A percentile compares a stretch with the other conserved stretches of the same genome.
Evolutionary conservation across 2,329 filamentous ascomycete species (phyloP).

Genomic region (Monilinia laxa): DNA sequence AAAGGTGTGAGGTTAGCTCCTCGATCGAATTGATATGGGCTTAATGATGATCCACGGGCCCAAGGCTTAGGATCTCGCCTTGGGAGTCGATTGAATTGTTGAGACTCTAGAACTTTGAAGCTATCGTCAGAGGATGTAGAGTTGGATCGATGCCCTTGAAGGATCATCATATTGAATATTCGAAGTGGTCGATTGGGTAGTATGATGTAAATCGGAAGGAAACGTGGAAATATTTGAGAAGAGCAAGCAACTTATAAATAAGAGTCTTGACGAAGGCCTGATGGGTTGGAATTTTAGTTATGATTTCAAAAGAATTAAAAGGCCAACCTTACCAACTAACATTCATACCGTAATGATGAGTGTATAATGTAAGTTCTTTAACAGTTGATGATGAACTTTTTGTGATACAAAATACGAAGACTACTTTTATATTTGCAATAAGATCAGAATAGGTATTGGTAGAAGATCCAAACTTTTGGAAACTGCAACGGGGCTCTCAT

Average conservation of each 20-base stretch:
- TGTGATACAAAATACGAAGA: background rate
- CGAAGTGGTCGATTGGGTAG: background rate
- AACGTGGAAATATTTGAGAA: too few species aligned
- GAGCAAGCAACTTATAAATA: too few species aligned
- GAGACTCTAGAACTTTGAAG: background rate
- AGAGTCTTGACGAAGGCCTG: background rate
- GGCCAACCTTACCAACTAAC: background rate
- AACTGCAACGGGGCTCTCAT: background rate
- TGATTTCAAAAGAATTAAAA: background rate
- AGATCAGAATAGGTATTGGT: background rate
- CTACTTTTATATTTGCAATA: background rate
- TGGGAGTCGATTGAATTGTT: background rate
- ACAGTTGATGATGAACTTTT: background rate
- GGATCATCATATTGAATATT: conserved; percentile 9
- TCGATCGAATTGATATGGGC: background rate
- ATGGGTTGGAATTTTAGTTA: background rate
- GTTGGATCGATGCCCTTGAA: conserved; percentile 15
- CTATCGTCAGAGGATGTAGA: background rate
- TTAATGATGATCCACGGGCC: background rate
- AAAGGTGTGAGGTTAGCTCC: conserved; percentile 5
- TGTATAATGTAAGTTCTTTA: background rate
- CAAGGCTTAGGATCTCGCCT: background rate
- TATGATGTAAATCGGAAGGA: background rate
- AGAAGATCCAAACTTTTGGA: background rate
- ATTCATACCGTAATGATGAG: background rate